A percentile compares a stretch with the other conserved stretches of the same genome.
phyloP scores from a whole-genome alignment of 1,284 basidiomycete species.

The Moesziomyces sp. region DNA sequence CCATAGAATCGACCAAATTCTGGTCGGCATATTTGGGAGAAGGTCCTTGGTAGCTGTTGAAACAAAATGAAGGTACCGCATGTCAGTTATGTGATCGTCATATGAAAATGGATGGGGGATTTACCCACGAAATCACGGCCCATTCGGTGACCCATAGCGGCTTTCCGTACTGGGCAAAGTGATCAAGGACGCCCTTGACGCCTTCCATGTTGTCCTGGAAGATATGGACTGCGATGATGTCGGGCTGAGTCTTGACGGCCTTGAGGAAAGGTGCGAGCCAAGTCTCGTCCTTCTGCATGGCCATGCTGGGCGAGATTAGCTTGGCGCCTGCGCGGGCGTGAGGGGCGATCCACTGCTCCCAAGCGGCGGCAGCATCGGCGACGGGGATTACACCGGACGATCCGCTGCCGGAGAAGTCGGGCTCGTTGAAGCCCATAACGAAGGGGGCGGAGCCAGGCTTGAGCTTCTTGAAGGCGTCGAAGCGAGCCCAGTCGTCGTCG shows the following conservation, averaged over 20 bases:
- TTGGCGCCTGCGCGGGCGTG: slow-evolving; percentile 46
- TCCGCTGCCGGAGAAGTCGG: slow-evolving; percentile 50
- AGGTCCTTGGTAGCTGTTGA: slow-evolving; percentile 21
- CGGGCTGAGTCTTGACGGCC: slow-evolving; percentile 48
- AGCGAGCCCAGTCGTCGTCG: slow-evolving; percentile 50
- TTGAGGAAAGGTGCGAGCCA: slow-evolving; percentile 48
- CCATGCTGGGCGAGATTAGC: slow-evolving; percentile 54
- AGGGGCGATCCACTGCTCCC: slow-evolving; percentile 53
- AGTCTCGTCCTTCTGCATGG: slow-evolving; percentile 56
- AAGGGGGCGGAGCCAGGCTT: slow-evolving; percentile 29
- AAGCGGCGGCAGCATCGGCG: slow-evolving; percentile 37
- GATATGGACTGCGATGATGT: slow-evolving; percentile 60
- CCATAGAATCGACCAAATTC: slow-evolving; percentile 38
- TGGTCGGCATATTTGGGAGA: slow-evolving; percentile 45
- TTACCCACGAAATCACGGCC: slow-evolving; percentile 21
- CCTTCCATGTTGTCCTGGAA: slow-evolving; percentile 57
- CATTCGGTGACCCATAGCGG: slow-evolving; percentile 59
- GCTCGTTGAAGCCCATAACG: slow-evolving; percentile 57
- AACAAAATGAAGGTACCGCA: no score
- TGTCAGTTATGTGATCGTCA: no score
- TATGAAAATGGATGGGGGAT: no score
- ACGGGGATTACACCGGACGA: slow-evolving; percentile 45
- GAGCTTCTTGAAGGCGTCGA: slow-evolving; percentile 51
- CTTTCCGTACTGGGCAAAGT: slow-evolving; percentile 51
- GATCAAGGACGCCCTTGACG: slow-evolving; percentile 50